Base-by-base conservation (phyloP, 2,329 filamentous ascomycete species). In the Phyllachora maydis region DNA sequence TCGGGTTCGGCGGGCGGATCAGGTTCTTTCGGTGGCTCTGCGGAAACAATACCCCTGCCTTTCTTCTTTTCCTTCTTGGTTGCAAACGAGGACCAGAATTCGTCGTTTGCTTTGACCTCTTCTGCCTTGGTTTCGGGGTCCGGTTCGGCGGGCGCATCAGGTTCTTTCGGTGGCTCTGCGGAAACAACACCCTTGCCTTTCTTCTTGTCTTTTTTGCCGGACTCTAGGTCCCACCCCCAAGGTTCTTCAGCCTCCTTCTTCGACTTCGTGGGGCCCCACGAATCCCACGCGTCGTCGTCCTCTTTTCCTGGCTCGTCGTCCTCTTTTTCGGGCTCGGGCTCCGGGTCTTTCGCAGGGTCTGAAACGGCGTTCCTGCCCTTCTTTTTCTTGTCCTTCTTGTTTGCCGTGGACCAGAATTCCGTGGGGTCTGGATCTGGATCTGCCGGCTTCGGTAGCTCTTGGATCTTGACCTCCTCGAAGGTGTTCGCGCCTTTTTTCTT, bases 381-480 rank as follows among this genome's bases (percentile, higher is more conserved):
- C 22, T 31, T 35, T 16, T 33, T 32, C 35, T 21, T 38, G 30
- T 27, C 56, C 23, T 52, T 51, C 11, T 37, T 37, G 25, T 40
- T 42, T 27, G 28, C 24, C 27, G 33, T 30, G 11, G 29, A 29
- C 15, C 32, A 37, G 39, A 33, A 42, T n/a, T 27, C 14, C n/a
- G 38, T 31, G 4, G 31, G 25, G 9, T 32, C 30, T 9, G 33
- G 31, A 37, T 36, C 39, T 36, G 37, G 38, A 26, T 28, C 48
- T 21, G 46, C 45, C 2, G 43, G 38, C 25, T 46, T 45, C 3
- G 38, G 42, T 10, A 16, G 23, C 14, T 28, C 24, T 10, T 25
- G 20, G n/a, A 20, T 16, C 12, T 23, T 15, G 11, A 15, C 10
- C 4, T 10, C 15, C 8, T 21, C 26, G 21, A 11, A 22, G 18